Conservation (phyloP, 1,284 basidiomycete genomes). For the Pseudozyma flocculosa region DNA sequence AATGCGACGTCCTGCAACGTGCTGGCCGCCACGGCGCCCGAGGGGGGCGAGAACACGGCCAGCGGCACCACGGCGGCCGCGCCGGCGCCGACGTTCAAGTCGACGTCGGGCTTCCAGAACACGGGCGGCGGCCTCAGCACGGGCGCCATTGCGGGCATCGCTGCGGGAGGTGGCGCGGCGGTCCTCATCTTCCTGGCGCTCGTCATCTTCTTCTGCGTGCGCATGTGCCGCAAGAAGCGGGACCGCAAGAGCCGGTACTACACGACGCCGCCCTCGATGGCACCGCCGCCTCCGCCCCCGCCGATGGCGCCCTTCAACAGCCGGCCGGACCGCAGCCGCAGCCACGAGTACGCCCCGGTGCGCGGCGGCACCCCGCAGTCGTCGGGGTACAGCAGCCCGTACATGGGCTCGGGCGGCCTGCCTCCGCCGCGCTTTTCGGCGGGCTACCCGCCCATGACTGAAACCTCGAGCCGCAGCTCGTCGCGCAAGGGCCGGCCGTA, state of each 20-base stretch:
- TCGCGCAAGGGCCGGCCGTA: background rate
- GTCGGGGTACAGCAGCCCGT: conserved; percentile 2
- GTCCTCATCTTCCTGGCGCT: conserved; percentile 20
- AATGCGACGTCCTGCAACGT: conserved; percentile 15
- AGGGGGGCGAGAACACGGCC: conserved; percentile 2
- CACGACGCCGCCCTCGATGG: too few relatives aligned
- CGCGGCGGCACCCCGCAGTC: conserved; percentile 4
- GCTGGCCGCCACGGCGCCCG: conserved; percentile 5
- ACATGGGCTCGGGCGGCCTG: too few relatives aligned
- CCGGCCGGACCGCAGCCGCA: too few relatives aligned
- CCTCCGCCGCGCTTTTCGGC: background rate
- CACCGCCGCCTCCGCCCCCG: too few relatives aligned
- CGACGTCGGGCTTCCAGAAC: conserved; percentile 33
- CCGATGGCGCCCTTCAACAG: too few relatives aligned
- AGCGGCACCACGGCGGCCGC: conserved; percentile 9
- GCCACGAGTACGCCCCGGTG: conserved; percentile 1
- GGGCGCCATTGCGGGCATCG: conserved; percentile 29
- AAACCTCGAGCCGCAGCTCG: background rate
- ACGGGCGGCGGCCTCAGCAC: conserved; percentile 13
- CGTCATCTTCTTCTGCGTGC: conserved; percentile 32
- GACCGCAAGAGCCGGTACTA: too few relatives aligned
- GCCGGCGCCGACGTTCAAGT: conserved; percentile 39
- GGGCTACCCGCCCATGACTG: background rate
- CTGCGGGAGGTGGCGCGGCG: conserved; percentile 25
- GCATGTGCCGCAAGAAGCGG: conserved; percentile 18